Percentiles rank a stretch among this genome's conserved stretches.
These are phyloP conservation scores for Aschersonia sp. DNA, from an alignment of 2,329 filamentous ascomycete species.

Conservation along the genomic window DNA sequence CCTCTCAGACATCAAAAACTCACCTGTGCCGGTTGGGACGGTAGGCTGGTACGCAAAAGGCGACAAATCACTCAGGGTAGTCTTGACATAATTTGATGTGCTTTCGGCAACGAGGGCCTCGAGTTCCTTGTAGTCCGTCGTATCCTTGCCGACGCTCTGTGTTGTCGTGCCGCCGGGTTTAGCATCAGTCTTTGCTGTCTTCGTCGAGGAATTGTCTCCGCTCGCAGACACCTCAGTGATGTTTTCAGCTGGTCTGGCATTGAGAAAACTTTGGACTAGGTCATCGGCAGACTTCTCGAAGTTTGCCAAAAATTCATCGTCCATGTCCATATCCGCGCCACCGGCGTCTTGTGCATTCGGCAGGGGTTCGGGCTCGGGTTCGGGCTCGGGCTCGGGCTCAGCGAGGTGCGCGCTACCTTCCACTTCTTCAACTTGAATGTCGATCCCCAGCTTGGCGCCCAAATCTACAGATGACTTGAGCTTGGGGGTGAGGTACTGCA, in stretches of 20 bases:
- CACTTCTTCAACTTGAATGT: conserved; percentile 6
- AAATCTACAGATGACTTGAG: conserved; percentile 30
- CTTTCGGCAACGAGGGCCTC: conserved; percentile 28
- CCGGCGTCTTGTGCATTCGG: not conserved
- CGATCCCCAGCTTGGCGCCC: conserved; percentile 36
- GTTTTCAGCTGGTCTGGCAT: too few species aligned
- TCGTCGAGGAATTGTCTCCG: conserved; percentile 19
- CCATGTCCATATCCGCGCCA: not conserved
- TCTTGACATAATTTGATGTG: conserved; percentile 29
- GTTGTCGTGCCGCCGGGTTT: conserved; percentile 10
- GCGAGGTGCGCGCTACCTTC: too few species aligned
- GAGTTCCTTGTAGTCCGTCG: conserved; percentile 26
- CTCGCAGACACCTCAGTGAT: not conserved
- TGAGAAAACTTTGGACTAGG: too few species aligned
- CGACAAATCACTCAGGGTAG: conserved; percentile 26
- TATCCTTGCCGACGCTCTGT: conserved; percentile 16
- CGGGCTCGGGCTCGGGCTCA: not conserved
- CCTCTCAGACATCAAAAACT: conserved; percentile 5
- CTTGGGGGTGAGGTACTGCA: conserved; percentile 27
- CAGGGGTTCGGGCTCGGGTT: not conserved
- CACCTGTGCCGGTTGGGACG: conserved; percentile 23
- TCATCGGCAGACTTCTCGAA: too few species aligned
- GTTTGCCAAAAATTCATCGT: not conserved
- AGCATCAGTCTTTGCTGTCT: conserved; percentile 11
- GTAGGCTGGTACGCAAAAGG: conserved; percentile 27